Base-by-base conservation (phyloP, 2,329 filamentous ascomycete genomes). In the Plenodomus lindquistii region DNA sequence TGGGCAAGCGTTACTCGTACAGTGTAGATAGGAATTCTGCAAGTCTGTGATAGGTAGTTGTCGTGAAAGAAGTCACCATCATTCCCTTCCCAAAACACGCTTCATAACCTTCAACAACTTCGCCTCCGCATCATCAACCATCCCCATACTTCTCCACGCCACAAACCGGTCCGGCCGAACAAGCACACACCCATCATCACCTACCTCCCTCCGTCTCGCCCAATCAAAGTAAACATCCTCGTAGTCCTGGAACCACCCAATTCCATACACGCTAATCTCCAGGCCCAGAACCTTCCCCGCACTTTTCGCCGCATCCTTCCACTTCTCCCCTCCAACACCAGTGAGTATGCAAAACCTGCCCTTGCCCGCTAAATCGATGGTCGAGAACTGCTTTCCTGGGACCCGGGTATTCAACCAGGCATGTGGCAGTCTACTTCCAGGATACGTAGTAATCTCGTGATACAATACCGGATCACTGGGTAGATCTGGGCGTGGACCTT, bases 151-250 rank as follows among this genome's bases (percentile, higher is more conserved):
- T 10, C 46, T 34, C 46, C 46, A 48, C 19, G 35, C 79, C 2
- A 85, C 77, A 51, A 82, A 82, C 15, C 80, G 67, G 70, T 86
- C 84, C 1, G 83, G 83, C 10, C 83, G 69, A 5, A 81, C 76
- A 1, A 47, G 18, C 10, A 47, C 17, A 5, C 16, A 19, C 8
- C 44, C 44, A 15, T 29, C 18, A 52, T 85, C 83, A 19, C 77
- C 75, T 1, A 86, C 75, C 40, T 79, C 80, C 15, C 82, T 73
- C 16, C 21, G 63, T 40, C 70, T 67, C 9, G 72, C 75, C 84
- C 84, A 87, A 48, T 85, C 81, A 51, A 77, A 78, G 62, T 85
- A 86, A 0, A 83, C 75, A 60, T 86, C 84, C 62, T 85, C 79
- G 50, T 77, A 85, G 50, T 86, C 82, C 55, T 82, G 79, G 13